These are phyloP conservation scores for Dendrobium huoshanense DNA, from an alignment of 106 monocot genomes.

Conservation along the genomic window DNA sequence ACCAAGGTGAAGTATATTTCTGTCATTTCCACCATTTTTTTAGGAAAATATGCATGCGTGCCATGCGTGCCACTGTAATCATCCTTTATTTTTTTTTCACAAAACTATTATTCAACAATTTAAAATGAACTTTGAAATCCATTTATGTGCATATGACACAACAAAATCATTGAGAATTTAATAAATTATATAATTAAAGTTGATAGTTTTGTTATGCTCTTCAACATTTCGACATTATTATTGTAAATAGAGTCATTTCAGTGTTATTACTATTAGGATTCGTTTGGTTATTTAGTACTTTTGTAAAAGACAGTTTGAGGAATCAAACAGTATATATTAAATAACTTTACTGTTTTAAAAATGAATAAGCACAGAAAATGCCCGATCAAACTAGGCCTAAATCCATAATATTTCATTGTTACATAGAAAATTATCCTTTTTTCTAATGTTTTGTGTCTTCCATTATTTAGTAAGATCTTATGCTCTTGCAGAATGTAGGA, in stretches of 20 bases:
- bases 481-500: constrained; percentile 17
- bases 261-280: not conserved
- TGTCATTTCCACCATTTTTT: not conserved
- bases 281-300: too few relatives aligned
- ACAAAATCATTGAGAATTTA: too few relatives aligned
- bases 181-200: too few relatives aligned
- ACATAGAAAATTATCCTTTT: not conserved
- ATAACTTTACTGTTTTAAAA: too few relatives aligned
- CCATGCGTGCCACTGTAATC: not conserved
- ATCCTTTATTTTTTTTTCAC: not conserved
- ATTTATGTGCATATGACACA: too few relatives aligned
- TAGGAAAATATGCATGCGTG: not conserved
- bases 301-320: too few relatives aligned
- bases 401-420: not conserved
- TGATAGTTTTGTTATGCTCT: too few relatives aligned
- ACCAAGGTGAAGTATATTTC: constrained; percentile 25
- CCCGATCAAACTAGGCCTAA: not conserved
- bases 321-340: too few relatives aligned
- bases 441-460: not conserved
- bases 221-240: too few relatives aligned
- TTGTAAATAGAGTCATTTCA: too few relatives aligned
- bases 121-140: too few relatives aligned
- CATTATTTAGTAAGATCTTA: not conserved
- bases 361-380: too few relatives aligned
- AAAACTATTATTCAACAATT: not conserved